phyloP scores from a whole-genome alignment of 371 early-diverging fungal species.

The Syncephalastrum racemosum region DNA sequence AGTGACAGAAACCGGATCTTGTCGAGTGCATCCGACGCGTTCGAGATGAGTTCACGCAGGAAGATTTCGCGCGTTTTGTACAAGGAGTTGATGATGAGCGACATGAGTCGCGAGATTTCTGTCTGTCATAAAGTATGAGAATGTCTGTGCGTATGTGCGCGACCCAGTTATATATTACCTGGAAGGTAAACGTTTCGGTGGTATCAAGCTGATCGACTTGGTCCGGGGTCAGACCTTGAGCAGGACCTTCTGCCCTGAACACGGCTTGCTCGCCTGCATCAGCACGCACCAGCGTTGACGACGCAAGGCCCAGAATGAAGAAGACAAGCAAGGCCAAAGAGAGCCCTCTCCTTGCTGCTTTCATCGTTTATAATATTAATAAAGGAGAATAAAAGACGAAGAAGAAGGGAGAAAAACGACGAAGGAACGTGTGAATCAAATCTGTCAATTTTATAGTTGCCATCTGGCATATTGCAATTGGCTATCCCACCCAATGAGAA shows the following conservation, averaged over 20 bases:
- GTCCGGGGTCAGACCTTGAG: constrained; percentile 29
- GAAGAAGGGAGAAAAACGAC: background rate
- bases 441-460: background rate
- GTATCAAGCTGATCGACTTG: constrained; percentile 30
- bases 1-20: constrained; percentile 86
- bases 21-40: constrained; percentile 95
- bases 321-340: constrained; percentile 13
- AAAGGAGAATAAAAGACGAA: no score
- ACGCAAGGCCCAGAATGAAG: constrained; percentile 12
- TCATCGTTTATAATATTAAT: constrained; percentile 13
- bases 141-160: background rate
- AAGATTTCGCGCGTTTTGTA: constrained; percentile 91
- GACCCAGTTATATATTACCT: constrained; percentile 16
- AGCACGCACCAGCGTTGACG: constrained; percentile 5
- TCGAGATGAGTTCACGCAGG: constrained; percentile 95
- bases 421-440: background rate
- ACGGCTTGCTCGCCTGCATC: constrained; percentile 16
- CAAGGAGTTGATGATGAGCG: constrained; percentile 86
- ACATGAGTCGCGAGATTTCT: constrained; percentile 85
- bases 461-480: constrained; percentile 7
- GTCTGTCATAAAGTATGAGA: constrained; percentile 40
- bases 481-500: background rate
- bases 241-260: constrained; percentile 11
- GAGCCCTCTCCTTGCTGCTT: constrained; percentile 11
- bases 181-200: constrained; percentile 41